Percentiles rank a stretch among this genome's conserved stretches.
These are phyloP conservation scores for Mytilinidion resinicola DNA, from an alignment of 495 filamentous ascomycete species.

Conservation along the genomic window DNA sequence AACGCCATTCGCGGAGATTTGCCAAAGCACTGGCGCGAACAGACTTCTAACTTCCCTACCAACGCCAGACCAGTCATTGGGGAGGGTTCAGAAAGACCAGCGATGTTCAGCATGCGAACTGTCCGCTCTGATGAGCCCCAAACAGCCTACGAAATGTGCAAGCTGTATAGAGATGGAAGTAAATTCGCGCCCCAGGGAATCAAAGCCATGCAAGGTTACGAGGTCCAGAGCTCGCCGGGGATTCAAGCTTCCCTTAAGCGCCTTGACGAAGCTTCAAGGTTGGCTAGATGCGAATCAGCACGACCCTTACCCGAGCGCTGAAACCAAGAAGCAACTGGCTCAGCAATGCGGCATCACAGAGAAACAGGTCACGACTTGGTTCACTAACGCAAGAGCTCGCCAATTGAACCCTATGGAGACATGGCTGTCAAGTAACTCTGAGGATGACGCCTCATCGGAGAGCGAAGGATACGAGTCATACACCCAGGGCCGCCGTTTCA, in stretches of 20 bases:
- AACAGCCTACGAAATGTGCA: conserved; percentile 2
- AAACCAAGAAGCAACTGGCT: conserved; percentile 17
- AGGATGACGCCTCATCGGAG: conserved; percentile 18
- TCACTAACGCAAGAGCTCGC: conserved; percentile 22
- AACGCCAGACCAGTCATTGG: neutral
- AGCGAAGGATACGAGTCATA: conserved; percentile 4
- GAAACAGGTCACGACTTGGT: conserved; percentile 26
- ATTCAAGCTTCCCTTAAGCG: conserved; percentile 20
- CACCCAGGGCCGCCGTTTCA: neutral
- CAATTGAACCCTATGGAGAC: conserved; percentile 23
- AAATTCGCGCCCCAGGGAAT: neutral
- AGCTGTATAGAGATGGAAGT: conserved; percentile 1
- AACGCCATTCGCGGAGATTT: too few species aligned
- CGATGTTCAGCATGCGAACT: conserved; percentile 27
- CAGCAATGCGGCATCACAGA: conserved; percentile 24
- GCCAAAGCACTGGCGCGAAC: neutral
- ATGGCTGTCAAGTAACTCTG: conserved; percentile 12
- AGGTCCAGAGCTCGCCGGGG: conserved; percentile 22
- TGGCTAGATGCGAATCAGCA: conserved; percentile 23
- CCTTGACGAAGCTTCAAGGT: conserved; percentile 17
- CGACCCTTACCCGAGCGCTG: conserved; percentile 22
- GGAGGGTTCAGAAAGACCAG: neutral
- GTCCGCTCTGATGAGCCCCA: conserved; percentile 15
- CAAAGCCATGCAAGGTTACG: conserved; percentile 4
- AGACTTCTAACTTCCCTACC: too few species aligned